Base-by-base conservation (phyloP, 192 early-diverging fungal species). In the Thamnidium elegans region DNA sequence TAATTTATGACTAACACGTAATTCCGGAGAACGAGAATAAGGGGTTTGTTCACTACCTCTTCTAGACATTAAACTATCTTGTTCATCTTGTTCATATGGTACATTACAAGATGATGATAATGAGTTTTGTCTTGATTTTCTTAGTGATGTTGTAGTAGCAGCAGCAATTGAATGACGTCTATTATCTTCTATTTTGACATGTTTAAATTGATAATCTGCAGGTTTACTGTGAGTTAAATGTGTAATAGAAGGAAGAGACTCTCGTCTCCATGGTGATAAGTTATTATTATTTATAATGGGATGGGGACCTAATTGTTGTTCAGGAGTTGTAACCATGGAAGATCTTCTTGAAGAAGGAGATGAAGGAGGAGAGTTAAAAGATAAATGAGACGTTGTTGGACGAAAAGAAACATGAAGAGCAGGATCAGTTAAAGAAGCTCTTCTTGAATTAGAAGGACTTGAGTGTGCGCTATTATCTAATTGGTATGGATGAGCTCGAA, bases 1-100 rank as follows among this genome's bases (percentile, higher is more conserved):
- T 31, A 94, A 70, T 70, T 94, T 94, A 75, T 94, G 92, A 53
- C 84, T 85, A 14, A 93, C 85, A 45, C 91, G 78, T 32, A 94
- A 73, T 66, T 94, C 90, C 21, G 90, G 90, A 1, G 85, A 80
- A 7, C 87, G 78, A 3, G 85, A 81, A 65, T 89, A 89, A 10
- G 86, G 86, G 7, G 81, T 75, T 14, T 30, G 43, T 50, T 50
- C 59, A 54, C 26, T 21, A 14, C 44, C 9, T 31, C 20, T 20
- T 4, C 62, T 52, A n/a, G n/a, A 5, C 15, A 56, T 19, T 21
- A 45, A 19, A 36, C 50, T 39, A 1, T 47, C 21, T 32, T 47
- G 43, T 10, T 31, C 65, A 32, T 21, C 55, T 46, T 43, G 34
- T 58, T 32, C 55, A 46, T 39, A 48, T 30, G 53, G 30, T 56